Conservation (phyloP, 1,284 basidiomycete genomes). For the Sphaerobolus stellatus region DNA sequence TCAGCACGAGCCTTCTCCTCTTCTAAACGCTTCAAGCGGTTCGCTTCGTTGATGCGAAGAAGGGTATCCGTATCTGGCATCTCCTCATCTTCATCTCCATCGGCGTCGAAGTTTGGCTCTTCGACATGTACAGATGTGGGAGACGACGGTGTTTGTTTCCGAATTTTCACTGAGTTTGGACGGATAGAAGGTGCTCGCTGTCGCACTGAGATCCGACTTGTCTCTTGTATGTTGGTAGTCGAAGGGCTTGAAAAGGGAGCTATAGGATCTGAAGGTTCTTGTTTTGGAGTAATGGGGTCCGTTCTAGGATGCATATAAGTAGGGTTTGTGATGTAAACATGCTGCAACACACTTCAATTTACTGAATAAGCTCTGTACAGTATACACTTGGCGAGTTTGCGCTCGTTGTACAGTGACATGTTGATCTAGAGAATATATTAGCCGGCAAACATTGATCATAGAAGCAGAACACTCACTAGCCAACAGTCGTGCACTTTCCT, state of each 20-base stretch:
- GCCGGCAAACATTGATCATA: neutral
- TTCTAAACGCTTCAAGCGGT: neutral
- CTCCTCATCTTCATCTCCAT: neutral
- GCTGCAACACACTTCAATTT: conserved; percentile 8
- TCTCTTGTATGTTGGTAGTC: neutral
- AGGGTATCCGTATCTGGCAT: conserved; percentile 2
- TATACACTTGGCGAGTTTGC: neutral
- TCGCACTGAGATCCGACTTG: neutral
- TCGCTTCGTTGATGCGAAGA: neutral
- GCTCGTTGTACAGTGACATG: neutral
- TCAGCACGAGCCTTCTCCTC: neutral
- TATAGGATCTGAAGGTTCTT: conserved; percentile 9
- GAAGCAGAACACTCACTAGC: neutral
- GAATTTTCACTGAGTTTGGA: neutral
- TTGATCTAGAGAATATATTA: neutral
- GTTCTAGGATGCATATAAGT: neutral
- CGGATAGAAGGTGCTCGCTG: neutral
- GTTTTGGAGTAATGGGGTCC: neutral
- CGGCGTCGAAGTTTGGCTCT: neutral
- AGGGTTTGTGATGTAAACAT: neutral
- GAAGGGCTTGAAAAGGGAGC: conserved; percentile 7
- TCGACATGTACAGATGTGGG: no score
- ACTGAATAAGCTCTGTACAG: conserved; percentile 1
- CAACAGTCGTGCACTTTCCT: conserved; percentile 8
- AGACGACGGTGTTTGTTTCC: neutral